Conservation (phyloP, 768 basidiomycete genomes). For the Panus rudis region DNA sequence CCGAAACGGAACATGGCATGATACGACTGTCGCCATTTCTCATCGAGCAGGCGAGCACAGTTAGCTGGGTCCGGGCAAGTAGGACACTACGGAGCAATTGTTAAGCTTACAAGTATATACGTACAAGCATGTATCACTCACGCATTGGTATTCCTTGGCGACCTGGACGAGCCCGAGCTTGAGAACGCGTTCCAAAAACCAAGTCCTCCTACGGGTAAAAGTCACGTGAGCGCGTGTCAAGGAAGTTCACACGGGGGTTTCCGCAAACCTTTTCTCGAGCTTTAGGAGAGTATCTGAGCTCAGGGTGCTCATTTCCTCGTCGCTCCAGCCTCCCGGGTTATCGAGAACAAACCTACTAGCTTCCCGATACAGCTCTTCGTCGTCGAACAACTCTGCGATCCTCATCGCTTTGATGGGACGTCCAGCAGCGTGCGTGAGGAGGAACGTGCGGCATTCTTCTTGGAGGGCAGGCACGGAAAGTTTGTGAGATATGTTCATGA, state of each 20-base stretch:
- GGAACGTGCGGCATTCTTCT: slow-evolving; percentile 76
- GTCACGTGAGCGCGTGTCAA: background rate
- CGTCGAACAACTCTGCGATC: slow-evolving; percentile 85
- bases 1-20: slow-evolving; percentile 84
- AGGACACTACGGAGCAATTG: slow-evolving; percentile 47
- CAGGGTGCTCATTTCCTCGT: slow-evolving; percentile 75
- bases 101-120: background rate
- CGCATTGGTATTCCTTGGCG: slow-evolving; percentile 94
- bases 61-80: slow-evolving; percentile 75
- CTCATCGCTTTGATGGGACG: slow-evolving; percentile 89
- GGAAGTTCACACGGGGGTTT: background rate
- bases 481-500: slow-evolving; percentile 88
- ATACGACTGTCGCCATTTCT: slow-evolving; percentile 91
- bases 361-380: slow-evolving; percentile 87
- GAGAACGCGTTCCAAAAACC: slow-evolving; percentile 92
- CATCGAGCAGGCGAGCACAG: slow-evolving; percentile 83
- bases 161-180: slow-evolving; percentile 83
- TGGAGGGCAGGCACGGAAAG: slow-evolving; percentile 79
- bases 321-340: slow-evolving; percentile 81
- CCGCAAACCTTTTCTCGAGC: slow-evolving; percentile 71
- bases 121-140: slow-evolving; percentile 27
- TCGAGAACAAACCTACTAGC: slow-evolving; percentile 88
- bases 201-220: slow-evolving; percentile 56
- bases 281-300: slow-evolving; percentile 79
- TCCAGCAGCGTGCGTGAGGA: slow-evolving; percentile 89